Percentiles rank a stretch among this genome's conserved stretches.
Conservation (phyloP, 2,329 filamentous ascomycete genomes). For the Penicillium sp. region DNA sequence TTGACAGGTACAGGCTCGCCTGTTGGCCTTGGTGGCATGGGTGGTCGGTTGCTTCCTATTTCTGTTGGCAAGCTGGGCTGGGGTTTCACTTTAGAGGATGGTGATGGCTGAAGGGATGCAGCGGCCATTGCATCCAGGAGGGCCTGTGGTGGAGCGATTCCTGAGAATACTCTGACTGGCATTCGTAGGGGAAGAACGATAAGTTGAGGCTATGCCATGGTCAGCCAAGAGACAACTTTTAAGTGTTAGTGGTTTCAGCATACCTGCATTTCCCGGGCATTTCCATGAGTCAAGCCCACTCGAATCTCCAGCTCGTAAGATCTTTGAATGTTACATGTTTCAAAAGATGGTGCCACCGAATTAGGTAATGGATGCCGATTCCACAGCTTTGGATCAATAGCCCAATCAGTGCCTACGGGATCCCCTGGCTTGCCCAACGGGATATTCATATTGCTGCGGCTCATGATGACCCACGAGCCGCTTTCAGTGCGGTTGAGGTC, state of each 20-base stretch:
- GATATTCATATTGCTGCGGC: constrained; percentile 61
- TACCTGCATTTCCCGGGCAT: constrained; percentile 35
- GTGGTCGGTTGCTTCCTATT: constrained; percentile 24
- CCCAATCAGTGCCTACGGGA: constrained; percentile 57
- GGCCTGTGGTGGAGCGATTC: constrained; percentile 69
- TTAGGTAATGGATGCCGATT: constrained; percentile 63
- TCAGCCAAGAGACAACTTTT: constrained; percentile 12
- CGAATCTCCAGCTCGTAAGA: constrained; percentile 76
- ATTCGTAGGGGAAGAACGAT: constrained; percentile 72
- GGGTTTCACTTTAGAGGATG: constrained; percentile 15
- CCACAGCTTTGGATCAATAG: constrained; percentile 67
- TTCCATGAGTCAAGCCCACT: constrained; percentile 66
- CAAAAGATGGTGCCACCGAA: constrained; percentile 76
- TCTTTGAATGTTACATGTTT: constrained; percentile 76
- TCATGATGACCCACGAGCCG: constrained; percentile 66
- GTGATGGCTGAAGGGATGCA: constrained; percentile 21
- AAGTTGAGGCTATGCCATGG: constrained; percentile 52
- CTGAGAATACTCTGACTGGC: constrained; percentile 73
- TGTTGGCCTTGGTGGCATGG: constrained; percentile 36
- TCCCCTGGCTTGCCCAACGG: constrained; percentile 54
- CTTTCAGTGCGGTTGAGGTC: constrained; percentile 62
- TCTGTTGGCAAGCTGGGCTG: constrained; percentile 20
- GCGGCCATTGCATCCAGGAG: constrained; percentile 59
- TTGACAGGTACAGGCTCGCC: constrained; percentile 19
- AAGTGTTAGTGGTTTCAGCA: constrained; percentile 17